These are phyloP conservation scores for Crotalaria pallida DNA, from an alignment of 306 rosid species.

Conservation along the genomic window DNA sequence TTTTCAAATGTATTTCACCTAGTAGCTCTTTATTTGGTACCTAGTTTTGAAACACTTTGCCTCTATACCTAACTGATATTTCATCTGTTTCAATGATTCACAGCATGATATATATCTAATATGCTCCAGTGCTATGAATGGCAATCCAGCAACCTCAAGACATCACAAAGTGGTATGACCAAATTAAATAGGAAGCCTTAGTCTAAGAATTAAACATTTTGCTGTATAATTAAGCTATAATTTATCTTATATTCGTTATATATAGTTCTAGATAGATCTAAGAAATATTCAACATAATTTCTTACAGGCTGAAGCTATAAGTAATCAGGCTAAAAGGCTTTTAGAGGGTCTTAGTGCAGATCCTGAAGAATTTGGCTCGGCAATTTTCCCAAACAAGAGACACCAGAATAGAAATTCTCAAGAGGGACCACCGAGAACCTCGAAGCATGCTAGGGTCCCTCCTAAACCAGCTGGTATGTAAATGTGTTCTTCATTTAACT, in stretches of 20 bases:
- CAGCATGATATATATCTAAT: slow-evolving; percentile 16
- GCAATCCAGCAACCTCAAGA: not conserved
- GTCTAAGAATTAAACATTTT: not conserved
- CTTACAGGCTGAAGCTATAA: not conserved
- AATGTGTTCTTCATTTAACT: not conserved
- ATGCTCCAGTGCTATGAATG: slow-evolving; percentile 6
- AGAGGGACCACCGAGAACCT: not conserved
- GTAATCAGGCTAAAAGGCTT: not conserved
- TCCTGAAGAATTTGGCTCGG: not conserved
- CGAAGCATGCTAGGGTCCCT: not conserved
- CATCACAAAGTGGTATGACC: slow-evolving; percentile 10
- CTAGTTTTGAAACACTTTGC: not conserved
- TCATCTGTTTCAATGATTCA: not conserved
- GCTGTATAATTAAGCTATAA: not conserved
- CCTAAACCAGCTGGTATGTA: slow-evolving; percentile 6
- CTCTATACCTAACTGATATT: not conserved
- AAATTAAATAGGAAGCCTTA: not conserved
- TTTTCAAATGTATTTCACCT: not conserved
- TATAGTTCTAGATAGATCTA: not conserved
- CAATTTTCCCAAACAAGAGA: not conserved
- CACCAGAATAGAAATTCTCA: not conserved
- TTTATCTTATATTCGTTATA: not conserved
- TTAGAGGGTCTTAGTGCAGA: not conserved
- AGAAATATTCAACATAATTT: not conserved
- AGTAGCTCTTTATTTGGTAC: not conserved